Evolutionary conservation across 2,329 filamentous ascomycete genomes (phyloP).

Genomic region (Stemphylium lycopersici): DNA sequence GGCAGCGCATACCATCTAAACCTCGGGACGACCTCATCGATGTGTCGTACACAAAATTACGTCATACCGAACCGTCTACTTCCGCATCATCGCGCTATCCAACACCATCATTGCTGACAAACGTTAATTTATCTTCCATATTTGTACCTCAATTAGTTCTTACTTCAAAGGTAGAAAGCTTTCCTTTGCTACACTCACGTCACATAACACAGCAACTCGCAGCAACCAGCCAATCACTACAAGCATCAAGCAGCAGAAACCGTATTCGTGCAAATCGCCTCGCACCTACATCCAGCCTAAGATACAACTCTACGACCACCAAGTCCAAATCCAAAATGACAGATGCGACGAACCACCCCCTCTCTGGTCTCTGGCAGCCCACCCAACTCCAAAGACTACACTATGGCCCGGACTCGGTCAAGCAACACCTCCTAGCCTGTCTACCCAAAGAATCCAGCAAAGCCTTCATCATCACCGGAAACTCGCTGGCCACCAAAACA

Average conservation of each 20-base stretch:
- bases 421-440: slow-evolving; percentile 54
- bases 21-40: slow-evolving; percentile 11
- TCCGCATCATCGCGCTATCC: not conserved
- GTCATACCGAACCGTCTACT: slow-evolving; percentile 12
- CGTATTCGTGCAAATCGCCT: not conserved
- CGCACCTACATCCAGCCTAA: not conserved
- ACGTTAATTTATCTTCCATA: not conserved
- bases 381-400: slow-evolving; percentile 57
- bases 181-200: not conserved
- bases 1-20: not conserved
- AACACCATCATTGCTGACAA: not conserved
- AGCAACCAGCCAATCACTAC: not conserved
- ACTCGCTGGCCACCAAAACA: slow-evolving; percentile 61
- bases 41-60: slow-evolving; percentile 4
- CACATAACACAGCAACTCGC: not conserved
- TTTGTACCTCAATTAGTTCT: not conserved
- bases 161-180: not conserved
- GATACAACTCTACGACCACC: not conserved
- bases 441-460: slow-evolving; percentile 56
- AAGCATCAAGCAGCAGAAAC: not conserved
- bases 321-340: slow-evolving; percentile 43
- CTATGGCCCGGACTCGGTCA: slow-evolving; percentile 57
- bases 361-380: slow-evolving; percentile 59
- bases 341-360: slow-evolving; percentile 52
- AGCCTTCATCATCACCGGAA: slow-evolving; percentile 64